phyloP scores from a whole-genome alignment of 495 filamentous ascomycete genomes.

The Penicillium argentinense region DNA sequence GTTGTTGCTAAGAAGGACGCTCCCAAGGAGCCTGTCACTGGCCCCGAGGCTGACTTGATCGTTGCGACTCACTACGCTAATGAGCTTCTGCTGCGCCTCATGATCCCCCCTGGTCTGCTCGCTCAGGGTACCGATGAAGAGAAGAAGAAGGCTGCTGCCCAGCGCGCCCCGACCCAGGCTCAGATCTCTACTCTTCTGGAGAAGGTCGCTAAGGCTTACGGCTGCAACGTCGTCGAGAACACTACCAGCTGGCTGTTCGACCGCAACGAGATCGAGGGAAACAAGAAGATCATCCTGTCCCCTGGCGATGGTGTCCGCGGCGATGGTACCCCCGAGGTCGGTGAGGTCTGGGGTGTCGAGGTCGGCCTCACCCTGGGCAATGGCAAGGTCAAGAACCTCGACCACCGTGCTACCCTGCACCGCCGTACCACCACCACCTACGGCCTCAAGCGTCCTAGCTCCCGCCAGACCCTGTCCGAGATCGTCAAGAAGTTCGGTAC shows the following conservation, averaged over 20 bases:
- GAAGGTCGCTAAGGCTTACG: constrained; percentile 88
- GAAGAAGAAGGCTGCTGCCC: constrained; percentile 83
- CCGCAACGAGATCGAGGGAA: constrained; percentile 94
- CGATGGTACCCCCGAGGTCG: constrained; percentile 85
- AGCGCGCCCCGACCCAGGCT: constrained; percentile 76
- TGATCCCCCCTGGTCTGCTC: constrained; percentile 83
- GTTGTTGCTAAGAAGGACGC: constrained; percentile 62
- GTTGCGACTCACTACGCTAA: constrained; percentile 93
- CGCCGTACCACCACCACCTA: constrained; percentile 89
- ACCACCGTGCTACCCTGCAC: constrained; percentile 86
- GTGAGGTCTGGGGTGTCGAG: constrained; percentile 98
- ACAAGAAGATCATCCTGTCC: constrained; percentile 95
- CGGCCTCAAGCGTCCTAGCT: constrained; percentile 86
- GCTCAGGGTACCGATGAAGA: constrained; percentile 86
- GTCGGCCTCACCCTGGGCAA: constrained; percentile 85
- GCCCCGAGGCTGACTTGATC: constrained; percentile 80
- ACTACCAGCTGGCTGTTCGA: constrained; percentile 96
- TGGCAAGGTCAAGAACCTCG: constrained; percentile 89
- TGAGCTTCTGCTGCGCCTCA: constrained; percentile 86
- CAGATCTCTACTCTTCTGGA: constrained; percentile 84
- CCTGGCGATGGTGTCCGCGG: constrained; percentile 85
- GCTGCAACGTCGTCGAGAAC: constrained; percentile 91
- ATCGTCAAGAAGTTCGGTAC: constrained; percentile 94
- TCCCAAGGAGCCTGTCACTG: constrained; percentile 58
- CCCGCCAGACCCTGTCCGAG: constrained; percentile 85